These are phyloP conservation scores for Xylaria sp. DNA, from an alignment of 2,329 filamentous ascomycete species.

Conservation along the genomic window DNA sequence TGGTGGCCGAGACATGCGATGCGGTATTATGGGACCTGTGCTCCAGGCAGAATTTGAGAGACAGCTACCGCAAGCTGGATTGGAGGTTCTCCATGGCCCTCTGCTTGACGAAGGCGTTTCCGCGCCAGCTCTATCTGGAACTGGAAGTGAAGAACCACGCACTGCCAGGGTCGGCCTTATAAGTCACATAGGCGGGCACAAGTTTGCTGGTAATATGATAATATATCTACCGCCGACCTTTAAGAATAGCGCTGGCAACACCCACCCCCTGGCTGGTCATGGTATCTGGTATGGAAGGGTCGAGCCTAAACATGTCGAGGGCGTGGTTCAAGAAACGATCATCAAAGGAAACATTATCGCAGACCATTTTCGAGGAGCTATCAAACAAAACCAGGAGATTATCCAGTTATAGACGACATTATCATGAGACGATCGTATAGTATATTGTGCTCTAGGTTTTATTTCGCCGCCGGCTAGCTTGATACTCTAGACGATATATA, in stretches of 20 bases:
- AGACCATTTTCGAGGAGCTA: slow-evolving; percentile 78
- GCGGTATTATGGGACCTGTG: slow-evolving; percentile 81
- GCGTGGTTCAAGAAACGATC: slow-evolving; percentile 78
- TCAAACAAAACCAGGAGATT: slow-evolving; percentile 66
- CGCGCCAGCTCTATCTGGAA: slow-evolving; percentile 44
- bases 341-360: slow-evolving; percentile 72
- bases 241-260: slow-evolving; percentile 53
- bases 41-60: slow-evolving; percentile 76
- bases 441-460: slow-evolving; percentile 17
- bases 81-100: slow-evolving; percentile 61
- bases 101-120: slow-evolving; percentile 54
- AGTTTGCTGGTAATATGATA: slow-evolving; percentile 87
- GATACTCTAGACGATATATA: no score
- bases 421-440: slow-evolving; percentile 4
- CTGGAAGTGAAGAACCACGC: slow-evolving; percentile 38
- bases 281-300: slow-evolving; percentile 88
- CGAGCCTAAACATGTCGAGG: slow-evolving; percentile 79
- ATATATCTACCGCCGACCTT: slow-evolving; percentile 75
- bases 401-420: slow-evolving; percentile 56
- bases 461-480: no score
- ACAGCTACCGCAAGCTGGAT: slow-evolving; percentile 62
- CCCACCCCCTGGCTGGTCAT: slow-evolving; percentile 72
- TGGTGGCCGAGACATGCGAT: slow-evolving; percentile 81
- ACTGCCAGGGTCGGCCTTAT: slow-evolving; percentile 75
- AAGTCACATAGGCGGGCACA: slow-evolving; percentile 86